Base-by-base conservation (phyloP, 352 stramenopile genomes). In the Phytopythium chamaehyphon region DNA sequence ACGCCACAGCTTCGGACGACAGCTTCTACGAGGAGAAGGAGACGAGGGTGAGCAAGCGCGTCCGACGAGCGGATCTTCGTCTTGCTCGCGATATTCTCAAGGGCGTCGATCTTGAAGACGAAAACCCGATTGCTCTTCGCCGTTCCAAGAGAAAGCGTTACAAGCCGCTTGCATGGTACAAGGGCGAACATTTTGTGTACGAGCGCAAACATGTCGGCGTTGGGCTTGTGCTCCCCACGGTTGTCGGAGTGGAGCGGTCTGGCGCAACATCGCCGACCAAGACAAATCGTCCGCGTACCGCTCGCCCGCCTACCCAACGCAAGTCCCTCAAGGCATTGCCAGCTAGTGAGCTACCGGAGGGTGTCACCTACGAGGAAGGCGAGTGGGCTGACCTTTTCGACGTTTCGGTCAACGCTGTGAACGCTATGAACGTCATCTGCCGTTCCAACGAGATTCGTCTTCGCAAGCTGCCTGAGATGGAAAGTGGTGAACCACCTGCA, bases 131-230 rank as follows among this genome's bases (percentile, higher is more conserved):
- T 19, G 76, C 75, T 1, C 64, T 91, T 31, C 82, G 84, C 48
- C 77, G 84, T 7, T 93, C 81, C 6, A 91, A 89, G 57, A 73
- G 84, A 26, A 71, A 69, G 49, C 77, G 84, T 8, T 93, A 83
- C 54, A 90, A 90, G 74, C 84, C 84, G 19, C 66, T 95, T n/a
- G 84, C 68, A 14, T 95, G 84, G 84, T 95, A 93, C 68, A 93
- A 93, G 54, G 83, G 83, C 40, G 84, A 95, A 57, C 77, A 90
- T 50, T 91, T 85, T 55, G 76, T 95, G 45, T 95, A 89, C 48
- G 82, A 93, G 51, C 80, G 84, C 14, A 86, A 76, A 4, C 81
- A 89, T 39, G 83, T 83, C 16, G 84, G 84, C n/a, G 77, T 95
- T 5, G 84, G 84, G 8, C 61, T 86, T 8, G 81, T 93, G 40